Percentiles rank a stretch among this genome's conserved stretches.
phyloP scores from a whole-genome alignment of 179 eudicot species.

The Vitellaria paradoxa region DNA sequence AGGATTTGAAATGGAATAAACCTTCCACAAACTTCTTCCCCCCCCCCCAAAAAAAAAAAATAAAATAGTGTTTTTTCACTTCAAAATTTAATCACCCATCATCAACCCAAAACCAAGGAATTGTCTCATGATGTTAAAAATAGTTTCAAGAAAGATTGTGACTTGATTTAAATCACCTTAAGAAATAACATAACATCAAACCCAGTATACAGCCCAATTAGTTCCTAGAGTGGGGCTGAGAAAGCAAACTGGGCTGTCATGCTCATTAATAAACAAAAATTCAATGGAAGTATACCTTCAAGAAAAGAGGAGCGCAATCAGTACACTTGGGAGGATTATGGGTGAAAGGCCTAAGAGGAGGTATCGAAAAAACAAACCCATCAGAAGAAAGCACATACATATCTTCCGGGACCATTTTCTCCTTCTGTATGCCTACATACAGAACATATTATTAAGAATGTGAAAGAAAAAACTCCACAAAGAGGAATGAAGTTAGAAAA shows the following conservation, averaged over 20 bases:
- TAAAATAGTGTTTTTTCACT: background rate
- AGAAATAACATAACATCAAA: background rate
- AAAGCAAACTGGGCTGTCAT: background rate
- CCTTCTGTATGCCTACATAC: constrained; percentile 73
- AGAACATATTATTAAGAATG: background rate
- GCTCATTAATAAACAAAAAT: background rate
- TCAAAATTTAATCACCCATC: background rate
- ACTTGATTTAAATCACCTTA: background rate
- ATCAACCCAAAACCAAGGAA: background rate
- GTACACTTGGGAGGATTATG: constrained; percentile 71
- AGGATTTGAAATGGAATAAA: background rate
- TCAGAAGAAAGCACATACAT: constrained; percentile 75
- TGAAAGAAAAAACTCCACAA: constrained; percentile 9
- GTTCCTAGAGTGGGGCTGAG: background rate
- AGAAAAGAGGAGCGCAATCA: constrained; percentile 68
- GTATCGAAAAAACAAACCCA: constrained; percentile 49
- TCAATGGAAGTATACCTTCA: constrained; percentile 44
- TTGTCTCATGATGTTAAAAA: background rate
- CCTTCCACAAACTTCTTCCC: background rate
- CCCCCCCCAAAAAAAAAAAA: too few relatives aligned
- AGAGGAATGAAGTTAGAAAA: constrained; percentile 3
- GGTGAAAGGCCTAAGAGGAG: constrained; percentile 61
- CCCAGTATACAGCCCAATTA: background rate
- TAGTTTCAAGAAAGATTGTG: background rate
- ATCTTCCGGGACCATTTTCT: constrained; percentile 72